Evolutionary conservation across 2,329 filamentous ascomycete genomes (phyloP).

Genomic region (Colletotrichum viniferum): DNA sequence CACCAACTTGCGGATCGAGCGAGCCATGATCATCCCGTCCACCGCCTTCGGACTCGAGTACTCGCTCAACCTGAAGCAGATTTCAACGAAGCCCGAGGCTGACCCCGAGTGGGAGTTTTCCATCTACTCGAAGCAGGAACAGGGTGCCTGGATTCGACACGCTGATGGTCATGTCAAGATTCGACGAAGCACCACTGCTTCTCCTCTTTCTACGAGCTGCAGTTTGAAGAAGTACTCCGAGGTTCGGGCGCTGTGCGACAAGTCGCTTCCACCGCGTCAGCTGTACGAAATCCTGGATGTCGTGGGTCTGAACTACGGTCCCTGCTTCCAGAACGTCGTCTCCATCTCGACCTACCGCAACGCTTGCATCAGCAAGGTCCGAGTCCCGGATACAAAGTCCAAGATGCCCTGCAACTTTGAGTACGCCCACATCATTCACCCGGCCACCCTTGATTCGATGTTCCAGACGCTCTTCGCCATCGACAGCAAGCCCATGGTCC

Average conservation of each 20-base stretch:
- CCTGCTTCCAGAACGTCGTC: slow-evolving; percentile 52
- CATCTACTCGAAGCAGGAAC: slow-evolving; percentile 50
- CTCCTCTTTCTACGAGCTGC: not conserved
- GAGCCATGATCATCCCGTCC: slow-evolving; percentile 55
- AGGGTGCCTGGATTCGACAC: slow-evolving; percentile 25
- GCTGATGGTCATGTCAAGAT: slow-evolving; percentile 24
- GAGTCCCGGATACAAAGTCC: slow-evolving; percentile 52
- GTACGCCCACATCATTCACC: slow-evolving; percentile 61
- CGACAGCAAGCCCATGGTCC: slow-evolving; percentile 52
- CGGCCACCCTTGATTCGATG: slow-evolving; percentile 60
- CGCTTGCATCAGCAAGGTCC: slow-evolving; percentile 41
- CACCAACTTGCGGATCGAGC: slow-evolving; percentile 48
- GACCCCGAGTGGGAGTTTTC: slow-evolving; percentile 39
- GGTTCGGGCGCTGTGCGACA: slow-evolving; percentile 32
- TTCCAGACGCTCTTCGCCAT: slow-evolving; percentile 57
- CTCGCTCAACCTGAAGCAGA: slow-evolving; percentile 46
- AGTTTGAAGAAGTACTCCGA: slow-evolving; percentile 26
- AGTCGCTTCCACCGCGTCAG: slow-evolving; percentile 44
- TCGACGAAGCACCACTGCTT: not conserved
- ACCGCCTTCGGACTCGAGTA: slow-evolving; percentile 54
- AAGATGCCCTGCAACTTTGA: slow-evolving; percentile 60
- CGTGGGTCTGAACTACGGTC: slow-evolving; percentile 57
- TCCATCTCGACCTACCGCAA: slow-evolving; percentile 35
- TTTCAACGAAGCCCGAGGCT: slow-evolving; percentile 5
- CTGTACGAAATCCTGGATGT: slow-evolving; percentile 55